Percentiles rank a stretch among this genome's conserved stretches.
Conservation (phyloP, 1,284 basidiomycete genomes). For the Cutaneotrichosporon cyanovorans region DNA sequence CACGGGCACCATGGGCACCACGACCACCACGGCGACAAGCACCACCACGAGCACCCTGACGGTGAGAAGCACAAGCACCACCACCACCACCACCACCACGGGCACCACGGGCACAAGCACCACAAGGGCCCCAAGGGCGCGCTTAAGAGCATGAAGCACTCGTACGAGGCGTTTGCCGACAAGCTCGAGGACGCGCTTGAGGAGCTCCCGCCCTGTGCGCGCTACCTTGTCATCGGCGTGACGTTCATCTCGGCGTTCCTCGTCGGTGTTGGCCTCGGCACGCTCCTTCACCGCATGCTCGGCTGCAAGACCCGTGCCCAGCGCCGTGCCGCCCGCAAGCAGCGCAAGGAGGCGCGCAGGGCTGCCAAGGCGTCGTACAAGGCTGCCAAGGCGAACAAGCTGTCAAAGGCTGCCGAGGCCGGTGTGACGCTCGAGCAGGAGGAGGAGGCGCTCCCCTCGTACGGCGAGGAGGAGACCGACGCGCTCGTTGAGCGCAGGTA, state of each 20-base stretch:
- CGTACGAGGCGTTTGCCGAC: not conserved
- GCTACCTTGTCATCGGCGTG: not conserved
- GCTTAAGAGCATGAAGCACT: no score
- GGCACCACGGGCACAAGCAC: slow-evolving; percentile 3
- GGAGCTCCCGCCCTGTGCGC: not conserved
- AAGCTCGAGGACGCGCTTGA: slow-evolving; percentile 3
- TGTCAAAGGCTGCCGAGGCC: slow-evolving; percentile 6
- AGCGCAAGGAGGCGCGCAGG: slow-evolving; percentile 10
- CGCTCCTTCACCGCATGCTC: slow-evolving; percentile 6
- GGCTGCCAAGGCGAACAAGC: slow-evolving; percentile 5
- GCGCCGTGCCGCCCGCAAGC: slow-evolving; percentile 3
- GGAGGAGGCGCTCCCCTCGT: slow-evolving; percentile 11
- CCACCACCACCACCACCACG: not conserved
- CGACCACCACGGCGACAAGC: slow-evolving; percentile 1
- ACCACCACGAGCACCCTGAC: slow-evolving; percentile 3
- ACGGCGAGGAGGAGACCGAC: slow-evolving; percentile 13
- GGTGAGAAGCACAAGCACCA: slow-evolving; percentile 5
- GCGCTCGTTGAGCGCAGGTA: slow-evolving; percentile 10
- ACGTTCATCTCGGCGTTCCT: not conserved
- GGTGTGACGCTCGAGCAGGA: slow-evolving; percentile 7
- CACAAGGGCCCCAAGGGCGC: not conserved
- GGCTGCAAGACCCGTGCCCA: not conserved
- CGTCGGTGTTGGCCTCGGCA: not conserved
- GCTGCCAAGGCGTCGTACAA: slow-evolving; percentile 4
- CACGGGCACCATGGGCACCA: not conserved